Evolutionary conservation across 371 early-diverging fungal species (phyloP).

Genomic region (Mucor sp.): DNA sequence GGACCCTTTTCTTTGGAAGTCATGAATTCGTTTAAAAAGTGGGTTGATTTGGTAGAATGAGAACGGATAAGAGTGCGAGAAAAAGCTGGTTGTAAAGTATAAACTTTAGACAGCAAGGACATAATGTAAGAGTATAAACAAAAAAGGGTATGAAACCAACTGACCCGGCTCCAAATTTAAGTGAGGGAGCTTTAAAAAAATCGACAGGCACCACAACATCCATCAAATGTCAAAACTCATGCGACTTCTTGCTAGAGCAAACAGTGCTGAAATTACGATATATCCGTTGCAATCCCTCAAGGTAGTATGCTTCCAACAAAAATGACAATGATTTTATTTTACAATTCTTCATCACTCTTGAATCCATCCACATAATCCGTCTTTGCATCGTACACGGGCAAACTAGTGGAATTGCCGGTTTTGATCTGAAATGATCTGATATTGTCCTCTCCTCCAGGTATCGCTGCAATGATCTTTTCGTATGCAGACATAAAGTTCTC

Average conservation of each 20-base stretch:
- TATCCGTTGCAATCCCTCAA: too few species aligned
- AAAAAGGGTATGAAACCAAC: neutral
- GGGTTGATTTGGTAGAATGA: slow-evolving; percentile 6
- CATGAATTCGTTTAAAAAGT: slow-evolving; percentile 31
- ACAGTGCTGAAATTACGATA: too few species aligned
- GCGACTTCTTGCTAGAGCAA: too few species aligned
- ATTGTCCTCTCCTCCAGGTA: slow-evolving; percentile 77
- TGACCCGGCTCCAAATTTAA: neutral
- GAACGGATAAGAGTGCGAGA: neutral
- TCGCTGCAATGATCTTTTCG: slow-evolving; percentile 40
- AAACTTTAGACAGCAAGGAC: slow-evolving; percentile 13
- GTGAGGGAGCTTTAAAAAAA: slow-evolving; percentile 2
- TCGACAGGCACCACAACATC: too few species aligned
- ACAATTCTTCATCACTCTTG: slow-evolving; percentile 28
- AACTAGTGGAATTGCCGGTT: slow-evolving; percentile 72
- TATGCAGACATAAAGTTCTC: slow-evolving; percentile 6
- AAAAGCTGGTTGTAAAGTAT: slow-evolving; percentile 11
- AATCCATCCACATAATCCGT: slow-evolving; percentile 32
- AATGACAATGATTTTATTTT: neutral
- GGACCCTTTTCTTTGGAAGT: slow-evolving; percentile 43
- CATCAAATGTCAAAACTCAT: too few species aligned
- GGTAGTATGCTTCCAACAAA: too few species aligned
- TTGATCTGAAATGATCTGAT: slow-evolving; percentile 82
- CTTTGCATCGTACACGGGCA: slow-evolving; percentile 72
- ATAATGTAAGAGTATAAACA: slow-evolving; percentile 1